phyloP scores from a whole-genome alignment of 1,284 basidiomycete genomes.

The Leccinum laetum region DNA sequence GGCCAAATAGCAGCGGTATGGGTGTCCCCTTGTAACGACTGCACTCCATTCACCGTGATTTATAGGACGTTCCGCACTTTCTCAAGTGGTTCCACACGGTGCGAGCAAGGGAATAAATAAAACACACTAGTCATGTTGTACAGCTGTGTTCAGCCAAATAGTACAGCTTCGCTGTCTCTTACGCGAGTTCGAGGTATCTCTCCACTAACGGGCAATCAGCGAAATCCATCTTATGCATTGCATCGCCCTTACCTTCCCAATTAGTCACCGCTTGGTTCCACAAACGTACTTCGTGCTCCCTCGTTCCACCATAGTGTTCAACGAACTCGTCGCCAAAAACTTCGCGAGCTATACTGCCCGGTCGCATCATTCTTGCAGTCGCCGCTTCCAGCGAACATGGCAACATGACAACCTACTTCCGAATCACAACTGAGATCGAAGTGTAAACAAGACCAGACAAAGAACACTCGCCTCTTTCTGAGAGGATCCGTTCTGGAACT shows the following conservation, averaged over 20 bases:
- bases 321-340: constrained; percentile 90
- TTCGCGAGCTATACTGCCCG: constrained; percentile 81
- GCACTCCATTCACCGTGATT: constrained; percentile 4
- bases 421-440: not conserved
- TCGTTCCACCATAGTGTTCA: constrained; percentile 91
- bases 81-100: constrained; percentile 42
- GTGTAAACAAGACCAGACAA: not conserved
- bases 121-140: constrained; percentile 22
- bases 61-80: constrained; percentile 71
- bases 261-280: constrained; percentile 91
- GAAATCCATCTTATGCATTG: not conserved
- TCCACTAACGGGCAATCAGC: constrained; percentile 55
- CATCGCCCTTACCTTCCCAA: constrained; percentile 78
- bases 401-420: constrained; percentile 64
- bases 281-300: constrained; percentile 84
- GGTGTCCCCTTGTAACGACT: not conserved
- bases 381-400: constrained; percentile 80
- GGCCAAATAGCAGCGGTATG: constrained; percentile 61
- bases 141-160: not conserved
- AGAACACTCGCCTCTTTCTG: constrained; percentile 34
- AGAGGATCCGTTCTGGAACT: constrained; percentile 28
- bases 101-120: constrained; percentile 22
- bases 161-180: constrained; percentile 6
- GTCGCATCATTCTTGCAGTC: constrained; percentile 76
- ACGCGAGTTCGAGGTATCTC: constrained; percentile 82